Percentiles rank a stretch among this genome's conserved stretches.
phyloP scores from a whole-genome alignment of 2,329 filamentous ascomycete genomes.

The Chalara sp. region DNA sequence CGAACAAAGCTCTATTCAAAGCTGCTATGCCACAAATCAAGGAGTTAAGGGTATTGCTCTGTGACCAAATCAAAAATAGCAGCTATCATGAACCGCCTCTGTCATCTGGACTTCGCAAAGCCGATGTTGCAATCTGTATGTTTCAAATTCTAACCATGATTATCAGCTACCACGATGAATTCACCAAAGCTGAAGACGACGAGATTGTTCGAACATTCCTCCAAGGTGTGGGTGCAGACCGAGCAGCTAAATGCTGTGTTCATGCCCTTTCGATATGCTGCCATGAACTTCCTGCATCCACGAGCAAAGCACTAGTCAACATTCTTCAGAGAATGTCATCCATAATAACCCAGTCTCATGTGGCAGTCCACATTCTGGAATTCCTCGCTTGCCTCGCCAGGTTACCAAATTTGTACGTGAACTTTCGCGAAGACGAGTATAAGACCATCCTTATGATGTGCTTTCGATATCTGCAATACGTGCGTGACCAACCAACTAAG shows the following conservation, averaged over 20 bases:
- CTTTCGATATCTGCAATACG: conserved; percentile 86
- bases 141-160: conserved; percentile 84
- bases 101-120: conserved; percentile 73
- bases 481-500: conserved; percentile 54
- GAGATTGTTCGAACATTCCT: conserved; percentile 84
- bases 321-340: conserved; percentile 91
- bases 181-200: conserved; percentile 79
- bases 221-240: conserved; percentile 73
- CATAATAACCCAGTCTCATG: conserved; percentile 87
- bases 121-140: conserved; percentile 82
- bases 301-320: conserved; percentile 76
- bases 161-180: conserved; percentile 82
- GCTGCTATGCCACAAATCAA: conserved; percentile 69
- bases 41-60: conserved; percentile 67
- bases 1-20: conserved; percentile 80
- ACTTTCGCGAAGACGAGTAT: conserved; percentile 87
- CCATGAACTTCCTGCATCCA: conserved; percentile 83
- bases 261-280: conserved; percentile 93
- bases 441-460: conserved; percentile 93
- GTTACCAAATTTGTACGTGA: conserved; percentile 76
- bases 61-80: conserved; percentile 73
- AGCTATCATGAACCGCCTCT: conserved; percentile 75
- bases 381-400: conserved; percentile 88
- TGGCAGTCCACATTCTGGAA: conserved; percentile 91
- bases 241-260: conserved; percentile 86